Evolutionary conservation across 1,284 basidiomycete species (phyloP).

Genomic region (Pseudozyma sp.): DNA sequence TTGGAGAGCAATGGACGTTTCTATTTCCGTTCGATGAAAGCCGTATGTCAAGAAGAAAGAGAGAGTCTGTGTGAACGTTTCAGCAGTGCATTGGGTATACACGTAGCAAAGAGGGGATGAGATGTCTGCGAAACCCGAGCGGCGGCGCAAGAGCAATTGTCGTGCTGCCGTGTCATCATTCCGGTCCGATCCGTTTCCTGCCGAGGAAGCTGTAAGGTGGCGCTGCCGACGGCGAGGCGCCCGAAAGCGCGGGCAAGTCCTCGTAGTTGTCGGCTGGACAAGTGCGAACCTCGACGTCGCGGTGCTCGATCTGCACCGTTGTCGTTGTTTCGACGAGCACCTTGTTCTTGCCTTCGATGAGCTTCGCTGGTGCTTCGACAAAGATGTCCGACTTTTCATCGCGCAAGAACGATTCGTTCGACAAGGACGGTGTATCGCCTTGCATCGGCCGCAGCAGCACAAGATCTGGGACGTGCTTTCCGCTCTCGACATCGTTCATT

Average conservation of each 20-base stretch:
- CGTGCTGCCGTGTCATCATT: too few species aligned
- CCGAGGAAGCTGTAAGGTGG: too few species aligned
- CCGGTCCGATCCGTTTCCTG: too few species aligned
- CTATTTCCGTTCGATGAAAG: too few species aligned
- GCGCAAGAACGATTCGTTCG: not conserved
- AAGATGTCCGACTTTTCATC: slow-evolving; percentile 1
- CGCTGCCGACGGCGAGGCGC: too few species aligned
- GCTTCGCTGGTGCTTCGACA: not conserved
- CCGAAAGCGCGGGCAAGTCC: too few species aligned
- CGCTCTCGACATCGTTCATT: not conserved
- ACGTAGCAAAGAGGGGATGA: too few species aligned
- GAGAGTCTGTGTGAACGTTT: too few species aligned
- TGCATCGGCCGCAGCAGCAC: slow-evolving; percentile 6
- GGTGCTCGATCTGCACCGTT: slow-evolving; percentile 6
- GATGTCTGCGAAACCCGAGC: too few species aligned
- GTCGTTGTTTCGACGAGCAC: slow-evolving; percentile 5
- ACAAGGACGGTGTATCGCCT: slow-evolving; percentile 7
- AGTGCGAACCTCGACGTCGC: not conserved
- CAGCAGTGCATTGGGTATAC: too few species aligned
- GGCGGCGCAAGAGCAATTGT: too few species aligned
- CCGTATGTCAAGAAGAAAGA: too few species aligned
- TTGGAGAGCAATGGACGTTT: not conserved
- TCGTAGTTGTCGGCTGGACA: not conserved
- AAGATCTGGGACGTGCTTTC: not conserved
- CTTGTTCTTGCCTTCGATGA: not conserved